phyloP scores from a whole-genome alignment of 2,329 filamentous ascomycete genomes.

The Colletotrichum zoysiae region DNA sequence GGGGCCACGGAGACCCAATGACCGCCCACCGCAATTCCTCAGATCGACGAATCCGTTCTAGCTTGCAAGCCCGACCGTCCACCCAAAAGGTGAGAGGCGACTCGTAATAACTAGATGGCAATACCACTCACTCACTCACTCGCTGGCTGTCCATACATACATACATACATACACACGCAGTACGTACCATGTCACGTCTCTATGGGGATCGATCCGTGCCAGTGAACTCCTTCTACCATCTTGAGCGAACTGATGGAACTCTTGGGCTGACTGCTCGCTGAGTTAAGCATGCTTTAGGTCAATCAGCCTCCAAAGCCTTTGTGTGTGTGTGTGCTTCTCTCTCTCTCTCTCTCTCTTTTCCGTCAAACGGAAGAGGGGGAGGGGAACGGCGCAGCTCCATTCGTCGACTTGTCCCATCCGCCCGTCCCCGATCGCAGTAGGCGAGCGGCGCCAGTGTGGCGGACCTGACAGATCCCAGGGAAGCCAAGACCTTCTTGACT shows the following conservation, averaged over 20 bases:
- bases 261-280: neutral
- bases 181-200: too few species aligned
- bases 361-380: neutral
- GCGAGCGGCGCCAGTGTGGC: neutral
- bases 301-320: neutral
- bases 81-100: neutral
- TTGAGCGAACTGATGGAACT: neutral
- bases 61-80: neutral
- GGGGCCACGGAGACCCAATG: neutral
- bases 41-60: constrained; percentile 8
- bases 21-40: neutral
- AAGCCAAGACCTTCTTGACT: neutral
- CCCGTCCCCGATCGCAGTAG: neutral
- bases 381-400: neutral
- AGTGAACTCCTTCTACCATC: constrained; percentile 1
- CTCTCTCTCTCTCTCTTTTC: neutral
- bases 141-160: too few species aligned
- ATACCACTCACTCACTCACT: too few species aligned
- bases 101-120: neutral
- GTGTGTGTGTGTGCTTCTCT: too few species aligned
- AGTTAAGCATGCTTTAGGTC: constrained; percentile 3
- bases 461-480: neutral
- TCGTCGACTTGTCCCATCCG: neutral
- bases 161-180: too few species aligned
- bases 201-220: neutral